These are phyloP conservation scores for Cryptococcus jaspeensis DNA, from an alignment of 1,284 basidiomycete genomes.

Conservation along the genomic window DNA sequence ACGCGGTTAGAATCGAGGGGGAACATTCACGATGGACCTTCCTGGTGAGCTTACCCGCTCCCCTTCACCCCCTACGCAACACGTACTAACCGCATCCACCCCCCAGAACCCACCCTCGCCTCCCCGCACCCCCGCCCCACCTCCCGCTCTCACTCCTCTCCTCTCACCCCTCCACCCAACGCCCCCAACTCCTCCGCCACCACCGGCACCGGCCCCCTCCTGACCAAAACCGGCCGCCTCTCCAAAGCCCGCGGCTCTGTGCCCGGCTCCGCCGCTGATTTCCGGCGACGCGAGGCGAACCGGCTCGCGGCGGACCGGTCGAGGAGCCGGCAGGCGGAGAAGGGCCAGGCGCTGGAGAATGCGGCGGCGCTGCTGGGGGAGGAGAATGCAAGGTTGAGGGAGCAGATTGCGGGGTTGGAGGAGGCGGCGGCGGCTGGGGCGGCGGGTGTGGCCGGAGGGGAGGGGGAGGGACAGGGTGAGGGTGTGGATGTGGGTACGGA, in stretches of 20 bases:
- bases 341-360: slow-evolving; percentile 35
- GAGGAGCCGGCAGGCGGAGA: slow-evolving; percentile 38
- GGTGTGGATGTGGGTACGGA: background rate
- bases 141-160: too few species aligned
- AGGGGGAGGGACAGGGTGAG: background rate
- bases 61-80: too few species aligned
- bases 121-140: too few species aligned
- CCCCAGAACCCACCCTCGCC: too few species aligned
- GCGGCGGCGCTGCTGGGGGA: slow-evolving; percentile 34
- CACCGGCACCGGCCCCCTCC: background rate
- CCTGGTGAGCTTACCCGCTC: too few species aligned
- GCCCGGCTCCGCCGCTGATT: slow-evolving; percentile 32
- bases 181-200: background rate
- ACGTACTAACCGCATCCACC: too few species aligned
- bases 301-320: slow-evolving; percentile 49
- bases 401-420: slow-evolving; percentile 37
- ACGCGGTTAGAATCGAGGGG: too few species aligned
- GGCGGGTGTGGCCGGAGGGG: background rate
- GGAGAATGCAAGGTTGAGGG: slow-evolving; percentile 44
- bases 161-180: too few species aligned
- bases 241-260: slow-evolving; percentile 10
- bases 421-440: too few species aligned
- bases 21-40: too few species aligned
- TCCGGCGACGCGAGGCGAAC: slow-evolving; percentile 46
- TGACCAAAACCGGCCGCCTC: slow-evolving; percentile 5